Base-by-base conservation (phyloP, 1,139 yeast species). In the Candida neerlandica region DNA sequence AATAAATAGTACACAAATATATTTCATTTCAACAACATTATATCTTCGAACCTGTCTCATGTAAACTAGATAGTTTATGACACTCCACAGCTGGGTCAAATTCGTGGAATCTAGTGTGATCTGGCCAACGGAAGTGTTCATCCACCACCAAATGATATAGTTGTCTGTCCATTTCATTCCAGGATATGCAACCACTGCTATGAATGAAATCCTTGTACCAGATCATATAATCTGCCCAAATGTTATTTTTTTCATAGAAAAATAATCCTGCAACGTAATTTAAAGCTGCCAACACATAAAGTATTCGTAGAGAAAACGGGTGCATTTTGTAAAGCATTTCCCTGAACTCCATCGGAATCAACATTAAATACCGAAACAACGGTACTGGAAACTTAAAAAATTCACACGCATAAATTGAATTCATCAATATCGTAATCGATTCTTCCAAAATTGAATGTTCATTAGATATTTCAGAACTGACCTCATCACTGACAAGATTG, bases 221-320 rank as follows among this genome's bases (percentile, higher is more conserved):
- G 1, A 32, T 11, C 15, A 65, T 53, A 47, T 51, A 70, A 37
- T 69, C 71, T 14, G 54, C 34, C 73, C 74, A 71, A 37, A 69
- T 53, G 44, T 62, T 67, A 9, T 50, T 40, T 1, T 56, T 45
- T 7, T 48, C 47, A 48, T 54, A 58, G 10, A 69, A 44, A 44
- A 59, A 61, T 44, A 69, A 66, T 14, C 65, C 53, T 15, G 60
- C 54, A 45, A 65, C 49, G 11, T 58, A 46, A 35, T 57, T 52
- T 6, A 70, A 49, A 29, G 62, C 52, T 3, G 65, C 44, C 49
- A 60, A 70, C 2, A 58, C 54, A 46, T 51, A 69, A 27, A 71
- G 51, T 2, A 70, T 12, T 27, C 68, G 57, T 11, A 70, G 51
- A 0, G 72, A 69, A 49, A 62, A 61, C 23, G 51, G 58, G 50